Evolutionary conservation across 371 early-diverging fungal species (phyloP).

Genomic region (Mucor saturninus): DNA sequence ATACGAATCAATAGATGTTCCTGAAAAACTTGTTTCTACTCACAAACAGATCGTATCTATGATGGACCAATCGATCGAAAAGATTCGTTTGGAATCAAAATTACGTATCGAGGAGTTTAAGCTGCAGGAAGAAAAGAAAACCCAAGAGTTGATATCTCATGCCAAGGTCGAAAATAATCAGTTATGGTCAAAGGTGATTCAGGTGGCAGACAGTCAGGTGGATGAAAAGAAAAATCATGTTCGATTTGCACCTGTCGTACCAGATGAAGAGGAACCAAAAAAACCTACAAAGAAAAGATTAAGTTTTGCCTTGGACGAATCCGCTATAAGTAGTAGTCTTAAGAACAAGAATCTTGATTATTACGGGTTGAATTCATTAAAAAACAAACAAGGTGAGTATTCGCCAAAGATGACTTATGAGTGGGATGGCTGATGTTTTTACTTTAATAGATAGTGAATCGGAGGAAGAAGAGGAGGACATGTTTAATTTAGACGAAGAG

Average conservation of each 20-base stretch:
- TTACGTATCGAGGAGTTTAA: slow-evolving; percentile 36
- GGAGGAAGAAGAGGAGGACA: slow-evolving; percentile 35
- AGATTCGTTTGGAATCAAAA: slow-evolving; percentile 31
- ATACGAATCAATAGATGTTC: slow-evolving; percentile 9
- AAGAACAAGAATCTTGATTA: slow-evolving; percentile 18
- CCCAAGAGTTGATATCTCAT: slow-evolving; percentile 19
- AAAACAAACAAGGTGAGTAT: not conserved
- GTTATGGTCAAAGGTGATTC: slow-evolving; percentile 36
- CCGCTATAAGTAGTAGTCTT: slow-evolving; percentile 24
- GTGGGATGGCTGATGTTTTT: not conserved
- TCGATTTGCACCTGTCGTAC: slow-evolving; percentile 8
- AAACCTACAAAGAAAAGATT: slow-evolving; percentile 10
- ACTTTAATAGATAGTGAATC: not conserved
- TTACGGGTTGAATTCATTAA: not conserved
- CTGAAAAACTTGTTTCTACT: slow-evolving; percentile 16
- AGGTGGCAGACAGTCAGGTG: slow-evolving; percentile 7
- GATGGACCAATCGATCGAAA: slow-evolving; percentile 32
- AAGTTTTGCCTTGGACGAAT: slow-evolving; percentile 39
- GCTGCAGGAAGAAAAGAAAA: slow-evolving; percentile 26
- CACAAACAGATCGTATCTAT: slow-evolving; percentile 29
- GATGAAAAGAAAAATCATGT: slow-evolving; percentile 12
- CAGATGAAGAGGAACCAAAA: not conserved
- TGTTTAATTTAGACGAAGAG: slow-evolving; percentile 56
- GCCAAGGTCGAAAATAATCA: slow-evolving; percentile 31
- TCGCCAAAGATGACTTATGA: too few species aligned